Evolutionary conservation across 2,329 filamentous ascomycete genomes (phyloP).

Genomic region (Dactylellina drechsleri): DNA sequence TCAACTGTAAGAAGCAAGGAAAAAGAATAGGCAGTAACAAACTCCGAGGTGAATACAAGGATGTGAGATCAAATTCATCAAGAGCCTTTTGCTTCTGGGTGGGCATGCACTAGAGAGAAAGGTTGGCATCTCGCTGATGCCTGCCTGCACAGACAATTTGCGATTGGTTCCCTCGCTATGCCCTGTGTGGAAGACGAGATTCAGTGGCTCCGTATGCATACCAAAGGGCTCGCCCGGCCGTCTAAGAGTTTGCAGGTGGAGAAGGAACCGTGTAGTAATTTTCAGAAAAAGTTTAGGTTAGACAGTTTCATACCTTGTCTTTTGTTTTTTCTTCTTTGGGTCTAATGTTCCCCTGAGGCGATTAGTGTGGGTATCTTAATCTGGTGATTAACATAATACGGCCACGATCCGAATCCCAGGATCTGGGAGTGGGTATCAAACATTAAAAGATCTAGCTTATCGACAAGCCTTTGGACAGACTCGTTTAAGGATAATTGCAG

Average conservation of each 20-base stretch:
- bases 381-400: constrained; percentile 42
- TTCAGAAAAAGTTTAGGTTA: constrained; percentile 42
- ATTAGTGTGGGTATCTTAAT: constrained; percentile 46
- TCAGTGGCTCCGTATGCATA: constrained; percentile 45
- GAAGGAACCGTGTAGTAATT: constrained; percentile 48
- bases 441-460: constrained; percentile 33
- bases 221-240: constrained; percentile 29
- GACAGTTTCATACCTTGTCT: constrained; percentile 54
- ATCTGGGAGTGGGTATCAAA: constrained; percentile 38
- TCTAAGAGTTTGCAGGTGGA: constrained; percentile 29
- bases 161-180: constrained; percentile 36
- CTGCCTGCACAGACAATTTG: constrained; percentile 55
- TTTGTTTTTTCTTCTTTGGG: constrained; percentile 14
- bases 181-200: constrained; percentile 18
- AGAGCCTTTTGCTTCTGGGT: constrained; percentile 28
- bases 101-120: constrained; percentile 54
- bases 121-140: constrained; percentile 54
- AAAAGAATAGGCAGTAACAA: constrained; percentile 51
- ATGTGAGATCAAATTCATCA: constrained; percentile 40
- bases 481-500: constrained; percentile 49
- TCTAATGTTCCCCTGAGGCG: constrained; percentile 40
- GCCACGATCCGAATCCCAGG: constrained; percentile 51
- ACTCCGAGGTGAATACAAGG: constrained; percentile 46
- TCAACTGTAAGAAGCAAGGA: constrained; percentile 49
- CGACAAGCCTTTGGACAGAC: constrained; percentile 26